Conservation (phyloP, 2,329 filamentous ascomycete species). For the Pseudocercospora fuligena region DNA sequence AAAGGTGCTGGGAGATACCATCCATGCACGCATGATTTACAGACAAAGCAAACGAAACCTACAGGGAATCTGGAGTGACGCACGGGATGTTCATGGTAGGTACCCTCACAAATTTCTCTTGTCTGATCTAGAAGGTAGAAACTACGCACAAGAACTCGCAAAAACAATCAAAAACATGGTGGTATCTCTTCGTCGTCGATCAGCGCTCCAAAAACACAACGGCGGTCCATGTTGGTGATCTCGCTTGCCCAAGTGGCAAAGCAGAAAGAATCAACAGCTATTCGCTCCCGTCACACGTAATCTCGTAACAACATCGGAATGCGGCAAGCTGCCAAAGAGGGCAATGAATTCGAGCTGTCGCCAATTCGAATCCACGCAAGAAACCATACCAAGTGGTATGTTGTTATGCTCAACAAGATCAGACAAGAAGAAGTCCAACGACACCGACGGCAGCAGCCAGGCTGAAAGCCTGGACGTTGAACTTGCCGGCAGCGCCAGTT, state of each 20-base stretch:
- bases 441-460: conserved; percentile 29
- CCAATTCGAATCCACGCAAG: conserved; percentile 14
- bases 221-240: conserved; percentile 11
- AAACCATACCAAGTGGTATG: conserved; percentile 19
- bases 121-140: conserved; percentile 23
- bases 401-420: conserved; percentile 7
- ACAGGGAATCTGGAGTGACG: not conserved
- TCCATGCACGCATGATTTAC: conserved; percentile 4
- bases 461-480: conserved; percentile 24
- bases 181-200: conserved; percentile 20
- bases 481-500: conserved; percentile 26
- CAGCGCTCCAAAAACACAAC: conserved; percentile 18
- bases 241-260: conserved; percentile 6
- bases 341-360: conserved; percentile 9
- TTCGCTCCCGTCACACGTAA: conserved; percentile 23
- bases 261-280: conserved; percentile 22
- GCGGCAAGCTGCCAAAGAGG: conserved; percentile 13
- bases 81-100: not conserved
- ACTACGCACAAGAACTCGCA: conserved; percentile 24
- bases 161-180: conserved; percentile 10
- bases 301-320: conserved; percentile 21
- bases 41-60: not conserved
- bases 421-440: conserved; percentile 27
- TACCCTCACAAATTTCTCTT: conserved; percentile 1
- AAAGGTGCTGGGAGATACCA: not conserved